A percentile compares a stretch with the other conserved stretches of the same genome.
Evolutionary conservation across 352 stramenopile species (phyloP).

Genomic region (Phytophthora sojae): DNA sequence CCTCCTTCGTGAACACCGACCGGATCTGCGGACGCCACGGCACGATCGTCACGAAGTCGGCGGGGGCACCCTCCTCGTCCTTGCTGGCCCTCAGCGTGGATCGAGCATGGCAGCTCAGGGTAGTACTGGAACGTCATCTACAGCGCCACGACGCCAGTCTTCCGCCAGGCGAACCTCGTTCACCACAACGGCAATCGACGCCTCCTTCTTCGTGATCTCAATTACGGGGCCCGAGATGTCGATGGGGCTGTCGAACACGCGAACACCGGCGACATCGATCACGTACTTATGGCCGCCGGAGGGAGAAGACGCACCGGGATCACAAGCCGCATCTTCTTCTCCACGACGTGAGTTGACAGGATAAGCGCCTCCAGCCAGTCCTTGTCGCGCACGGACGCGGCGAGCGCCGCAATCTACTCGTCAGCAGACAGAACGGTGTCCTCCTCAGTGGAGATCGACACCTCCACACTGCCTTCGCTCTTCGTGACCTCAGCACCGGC

Average conservation of each 20-base stretch:
- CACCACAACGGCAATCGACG: too few relatives aligned
- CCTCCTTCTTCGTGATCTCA: slow-evolving; percentile 33
- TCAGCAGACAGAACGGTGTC: slow-evolving; percentile 38
- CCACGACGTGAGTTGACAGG: slow-evolving; percentile 51
- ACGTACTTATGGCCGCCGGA: not conserved
- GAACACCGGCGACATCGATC: not conserved
- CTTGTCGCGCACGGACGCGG: slow-evolving; percentile 43
- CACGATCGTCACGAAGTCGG: slow-evolving; percentile 83
- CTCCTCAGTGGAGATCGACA: slow-evolving; percentile 41
- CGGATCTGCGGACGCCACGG: slow-evolving; percentile 68
- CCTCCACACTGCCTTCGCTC: slow-evolving; percentile 29
- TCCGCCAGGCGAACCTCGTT: too few relatives aligned
- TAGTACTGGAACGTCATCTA: too few relatives aligned
- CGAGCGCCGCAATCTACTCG: slow-evolving; percentile 53
- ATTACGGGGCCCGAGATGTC: slow-evolving; percentile 46
- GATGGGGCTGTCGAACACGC: not conserved
- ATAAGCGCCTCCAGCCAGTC: slow-evolving; percentile 67
- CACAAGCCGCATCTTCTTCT: slow-evolving; percentile 66
- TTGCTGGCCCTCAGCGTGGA: too few relatives aligned
- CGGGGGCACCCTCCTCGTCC: too few relatives aligned
- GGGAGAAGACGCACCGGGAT: slow-evolving; percentile 76
- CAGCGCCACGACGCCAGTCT: too few relatives aligned
- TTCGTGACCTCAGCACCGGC: slow-evolving; percentile 37
- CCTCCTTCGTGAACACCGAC: too few relatives aligned
- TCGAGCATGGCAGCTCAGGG: too few relatives aligned